Evolutionary conservation across 148 eudicot genomes (phyloP).

Genomic region (Suaeda aralocaspica): DNA sequence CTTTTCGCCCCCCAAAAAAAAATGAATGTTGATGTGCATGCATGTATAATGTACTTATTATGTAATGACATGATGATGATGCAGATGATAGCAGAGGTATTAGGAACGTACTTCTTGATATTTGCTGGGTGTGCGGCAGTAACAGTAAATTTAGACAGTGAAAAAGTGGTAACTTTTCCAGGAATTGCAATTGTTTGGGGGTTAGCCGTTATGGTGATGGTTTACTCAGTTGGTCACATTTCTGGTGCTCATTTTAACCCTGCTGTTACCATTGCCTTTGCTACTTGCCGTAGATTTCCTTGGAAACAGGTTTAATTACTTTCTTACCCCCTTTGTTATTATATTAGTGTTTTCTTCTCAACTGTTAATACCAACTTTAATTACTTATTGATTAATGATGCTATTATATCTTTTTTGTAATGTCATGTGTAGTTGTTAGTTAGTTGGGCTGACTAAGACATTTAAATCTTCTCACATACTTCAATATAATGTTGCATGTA

Average conservation of each 20-base stretch:
- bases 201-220: constrained; percentile 84
- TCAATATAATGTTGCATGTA: neutral
- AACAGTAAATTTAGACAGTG: constrained; percentile 52
- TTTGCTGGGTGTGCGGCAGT: constrained; percentile 82
- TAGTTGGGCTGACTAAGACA: constrained; percentile 8
- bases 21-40: neutral
- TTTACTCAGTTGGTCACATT: constrained; percentile 80
- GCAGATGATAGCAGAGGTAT: constrained; percentile 80
- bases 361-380: constrained; percentile 20
- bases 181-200: constrained; percentile 90
- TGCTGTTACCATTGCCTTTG: constrained; percentile 92
- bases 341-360: constrained; percentile 15
- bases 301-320: constrained; percentile 72
- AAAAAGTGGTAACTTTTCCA: constrained; percentile 48
- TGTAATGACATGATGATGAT: neutral
- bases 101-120: constrained; percentile 82
- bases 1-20: too few species aligned
- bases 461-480: constrained; percentile 4
- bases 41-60: neutral
- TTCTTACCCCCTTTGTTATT: too few species aligned
- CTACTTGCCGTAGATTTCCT: constrained; percentile 76
- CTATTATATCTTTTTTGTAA: neutral
- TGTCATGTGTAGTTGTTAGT: neutral
- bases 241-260: constrained; percentile 99
- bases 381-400: neutral